Evolutionary conservation across 768 basidiomycete genomes (phyloP).

Genomic region (Naematelia aurantialba): DNA sequence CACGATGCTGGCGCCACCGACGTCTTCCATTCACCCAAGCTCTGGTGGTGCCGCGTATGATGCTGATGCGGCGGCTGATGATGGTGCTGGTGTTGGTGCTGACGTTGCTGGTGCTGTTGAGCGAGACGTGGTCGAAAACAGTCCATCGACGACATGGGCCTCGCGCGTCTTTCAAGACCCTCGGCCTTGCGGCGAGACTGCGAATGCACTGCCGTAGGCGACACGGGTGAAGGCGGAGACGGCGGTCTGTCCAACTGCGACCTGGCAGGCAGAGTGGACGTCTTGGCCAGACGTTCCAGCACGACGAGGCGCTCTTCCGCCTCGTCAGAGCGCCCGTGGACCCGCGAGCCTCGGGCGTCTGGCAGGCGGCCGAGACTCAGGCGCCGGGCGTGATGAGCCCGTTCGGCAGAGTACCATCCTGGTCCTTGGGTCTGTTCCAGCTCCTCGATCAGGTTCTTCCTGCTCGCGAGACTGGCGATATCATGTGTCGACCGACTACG

Average conservation of each 20-base stretch:
- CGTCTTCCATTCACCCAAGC: neutral
- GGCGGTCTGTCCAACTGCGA: neutral
- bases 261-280: neutral
- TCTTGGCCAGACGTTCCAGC: neutral
- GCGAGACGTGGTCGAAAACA: neutral
- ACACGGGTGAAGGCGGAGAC: neutral
- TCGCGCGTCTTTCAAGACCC: neutral
- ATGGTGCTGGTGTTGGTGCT: no score
- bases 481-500: slow-evolving; percentile 23
- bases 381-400: neutral
- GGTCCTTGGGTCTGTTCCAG: slow-evolving; percentile 26
- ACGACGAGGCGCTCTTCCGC: neutral
- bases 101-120: neutral
- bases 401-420: slow-evolving; percentile 35
- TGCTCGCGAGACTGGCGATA: slow-evolving; percentile 14
- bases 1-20: no score
- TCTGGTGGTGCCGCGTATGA: neutral
- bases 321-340: neutral
- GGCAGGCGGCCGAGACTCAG: neutral
- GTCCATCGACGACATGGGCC: neutral
- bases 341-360: neutral
- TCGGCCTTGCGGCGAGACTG: neutral
- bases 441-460: slow-evolving; percentile 27
- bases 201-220: neutral
- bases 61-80: no score